These are phyloP conservation scores for Tetrapisispora fleetii DNA, from an alignment of 805 yeast genomes.

Conservation along the genomic window DNA sequence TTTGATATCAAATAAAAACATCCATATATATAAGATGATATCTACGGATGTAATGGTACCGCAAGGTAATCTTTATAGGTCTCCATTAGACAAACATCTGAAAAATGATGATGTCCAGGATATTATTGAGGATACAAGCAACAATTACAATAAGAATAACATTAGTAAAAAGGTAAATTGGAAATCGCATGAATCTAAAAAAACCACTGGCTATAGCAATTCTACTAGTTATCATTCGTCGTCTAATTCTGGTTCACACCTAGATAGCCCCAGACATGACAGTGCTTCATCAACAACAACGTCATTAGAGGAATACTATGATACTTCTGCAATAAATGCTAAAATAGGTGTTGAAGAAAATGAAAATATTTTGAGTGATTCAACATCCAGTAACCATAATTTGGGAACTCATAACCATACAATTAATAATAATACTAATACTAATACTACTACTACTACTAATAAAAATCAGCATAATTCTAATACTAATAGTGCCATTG, in stretches of 20 bases:
- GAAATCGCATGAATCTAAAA: not conserved
- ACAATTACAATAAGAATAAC: too few species aligned
- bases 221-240: conserved; percentile 15
- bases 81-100: not conserved
- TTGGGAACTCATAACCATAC: not conserved
- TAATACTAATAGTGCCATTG: not conserved
- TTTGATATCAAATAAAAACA: not conserved
- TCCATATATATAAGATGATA: not conserved
- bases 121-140: not conserved
- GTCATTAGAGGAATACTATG: conserved; percentile 8
- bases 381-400: not conserved
- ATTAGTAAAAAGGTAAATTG: not conserved
- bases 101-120: not conserved
- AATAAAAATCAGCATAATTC: not conserved
- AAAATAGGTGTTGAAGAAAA: not conserved
- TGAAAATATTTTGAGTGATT: not conserved
- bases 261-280: conserved; percentile 17
- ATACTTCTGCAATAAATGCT: not conserved
- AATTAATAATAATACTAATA: not conserved
- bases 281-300: conserved; percentile 12
- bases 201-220: conserved; percentile 5
- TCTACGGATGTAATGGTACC: conserved; percentile 1
- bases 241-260: conserved; percentile 18
- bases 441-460: not conserved
- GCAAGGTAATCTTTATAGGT: not conserved